Evolutionary conservation across 1,284 basidiomycete genomes (phyloP), one percentile per base, ranked within the genome.

Genomic region (Cryptococcus wingfieldii): DNA sequence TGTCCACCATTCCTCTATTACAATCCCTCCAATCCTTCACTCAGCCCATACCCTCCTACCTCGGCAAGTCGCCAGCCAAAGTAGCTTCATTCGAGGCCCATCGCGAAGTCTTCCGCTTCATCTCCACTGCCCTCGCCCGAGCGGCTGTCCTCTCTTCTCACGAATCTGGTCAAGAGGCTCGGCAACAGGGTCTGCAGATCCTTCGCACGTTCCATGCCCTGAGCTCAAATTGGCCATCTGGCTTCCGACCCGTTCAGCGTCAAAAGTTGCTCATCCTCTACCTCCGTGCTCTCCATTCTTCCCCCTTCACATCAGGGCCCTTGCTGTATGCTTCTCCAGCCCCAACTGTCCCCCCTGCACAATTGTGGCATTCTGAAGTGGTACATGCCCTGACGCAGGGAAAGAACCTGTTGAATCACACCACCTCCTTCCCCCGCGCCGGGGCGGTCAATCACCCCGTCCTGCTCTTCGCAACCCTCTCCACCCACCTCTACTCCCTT

Each of bases 391-490:
- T 88, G n/a, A 80, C 82, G 18, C 84, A 87, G 57, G 88, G 88
- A 55, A 83, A 84, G 31, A 79, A 81, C 1, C 79, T 92, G 44
- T 72, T 94, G 25, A 81, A 77, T 50, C 79, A 81, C 2, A 83
- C 83, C 52, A 92, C 90, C 0, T 76, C 68, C 1, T 95, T 98
- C 70, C 95, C 95, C 7, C 81, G 79, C 39, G 92, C 94, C 0
- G 92, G 92, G 3, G 82, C 90, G 64, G 79, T 84, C 54, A 97
- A 98, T 67, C 62, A 77, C 25, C 83, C 83, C 56, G 90, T 96
- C 5, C 86, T 91, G 61, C 85, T 88, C 63, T 88, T 97, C 65
- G 85, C 87, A 2, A 90, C 94, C 68, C 78, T 89, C 8, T 86
- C 85, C 59, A 85, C 94, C 5, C 58, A 50, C 44, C 28, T 48